Evolutionary conservation across 2,329 filamentous ascomycete genomes (phyloP), one percentile per base, ranked within the genome.

Genomic region (Colletotrichum magnum): DNA sequence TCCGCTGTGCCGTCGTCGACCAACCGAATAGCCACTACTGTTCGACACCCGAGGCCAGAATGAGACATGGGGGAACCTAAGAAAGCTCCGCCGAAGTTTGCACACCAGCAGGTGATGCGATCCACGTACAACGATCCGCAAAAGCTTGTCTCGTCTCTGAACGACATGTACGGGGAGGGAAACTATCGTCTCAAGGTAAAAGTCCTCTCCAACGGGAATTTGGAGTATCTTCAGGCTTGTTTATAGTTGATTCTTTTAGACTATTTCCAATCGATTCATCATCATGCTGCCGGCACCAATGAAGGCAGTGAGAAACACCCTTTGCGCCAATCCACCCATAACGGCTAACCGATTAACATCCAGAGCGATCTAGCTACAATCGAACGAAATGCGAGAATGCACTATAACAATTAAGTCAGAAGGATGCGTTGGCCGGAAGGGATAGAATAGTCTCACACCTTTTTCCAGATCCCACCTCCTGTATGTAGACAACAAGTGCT

Each of bases 151-250:
- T 12, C 24, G 5, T 56, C 64, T 9, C 58, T 67, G 15, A 15
- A 67, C 18, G 28, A 41, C 4, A 62, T 62, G 15, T 67, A 39
- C 13, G 64, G 64, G 12, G 32, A 56, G 16, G 59, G 52, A 0
- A 67, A 67, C 1, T 67, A 67, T 5, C 32, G 45, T 18, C 51
- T 67, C 16, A 52, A 50, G 51, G 64, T 63, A 58, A 6, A 16
- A 13, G 15, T 10, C 43, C 12, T 2, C 32, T 28, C 9, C 13
- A 28, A 45, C 9, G 28, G 28, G 7, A 32, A 9, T 7, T 7
- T 32, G 7, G 10, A 32, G 28, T 32, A 24, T 24, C 13, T 43
- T 43, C 16, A 15, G 41, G 10, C 12, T 16, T 50, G 4, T 10
- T 50, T 53, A 39, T 43, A 26, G 26, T 15, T 24, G 9, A 32